These are phyloP conservation scores for Corchorus olitorius DNA, from an alignment of 345 rosid genomes.

Conservation along the genomic window DNA sequence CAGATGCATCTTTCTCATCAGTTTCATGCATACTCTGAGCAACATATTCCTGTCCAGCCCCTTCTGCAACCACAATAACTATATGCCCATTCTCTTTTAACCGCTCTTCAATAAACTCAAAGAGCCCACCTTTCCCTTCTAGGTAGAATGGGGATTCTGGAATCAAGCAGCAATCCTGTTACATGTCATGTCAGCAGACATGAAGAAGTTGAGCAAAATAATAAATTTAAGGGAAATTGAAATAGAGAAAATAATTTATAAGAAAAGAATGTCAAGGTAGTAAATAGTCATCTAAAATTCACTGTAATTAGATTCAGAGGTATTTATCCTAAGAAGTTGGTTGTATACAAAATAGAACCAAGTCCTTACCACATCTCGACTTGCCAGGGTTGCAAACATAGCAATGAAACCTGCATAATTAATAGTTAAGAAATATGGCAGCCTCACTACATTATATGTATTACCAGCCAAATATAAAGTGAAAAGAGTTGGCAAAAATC, in stretches of 20 bases:
- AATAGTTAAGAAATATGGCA: constrained; percentile 21
- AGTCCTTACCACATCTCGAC: constrained; percentile 87
- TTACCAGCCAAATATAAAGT: neutral
- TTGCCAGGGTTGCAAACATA: constrained; percentile 89
- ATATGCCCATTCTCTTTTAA: constrained; percentile 82
- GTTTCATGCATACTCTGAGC: constrained; percentile 53
- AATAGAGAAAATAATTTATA: neutral
- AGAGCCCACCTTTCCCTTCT: constrained; percentile 90
- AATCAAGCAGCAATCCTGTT: constrained; percentile 97
- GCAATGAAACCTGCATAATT: constrained; percentile 82
- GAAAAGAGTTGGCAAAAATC: neutral
- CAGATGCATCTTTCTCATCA: constrained; percentile 79
- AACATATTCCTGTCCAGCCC: constrained; percentile 90
- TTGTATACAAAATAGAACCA: neutral
- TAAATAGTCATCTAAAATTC: neutral
- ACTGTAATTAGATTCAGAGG: neutral
- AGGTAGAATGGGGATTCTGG: constrained; percentile 93
- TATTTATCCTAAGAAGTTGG: constrained; percentile 1
- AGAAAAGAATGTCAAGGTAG: neutral
- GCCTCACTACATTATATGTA: neutral
- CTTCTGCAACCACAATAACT: constrained; percentile 92
- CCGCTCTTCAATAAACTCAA: constrained; percentile 72
- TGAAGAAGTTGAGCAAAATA: neutral
- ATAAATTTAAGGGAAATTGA: neutral
- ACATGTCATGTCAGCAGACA: constrained; percentile 27